These are phyloP conservation scores for Lichtheimia ramosa DNA, from an alignment of 371 early-diverging fungal species.

Conservation along the genomic window DNA sequence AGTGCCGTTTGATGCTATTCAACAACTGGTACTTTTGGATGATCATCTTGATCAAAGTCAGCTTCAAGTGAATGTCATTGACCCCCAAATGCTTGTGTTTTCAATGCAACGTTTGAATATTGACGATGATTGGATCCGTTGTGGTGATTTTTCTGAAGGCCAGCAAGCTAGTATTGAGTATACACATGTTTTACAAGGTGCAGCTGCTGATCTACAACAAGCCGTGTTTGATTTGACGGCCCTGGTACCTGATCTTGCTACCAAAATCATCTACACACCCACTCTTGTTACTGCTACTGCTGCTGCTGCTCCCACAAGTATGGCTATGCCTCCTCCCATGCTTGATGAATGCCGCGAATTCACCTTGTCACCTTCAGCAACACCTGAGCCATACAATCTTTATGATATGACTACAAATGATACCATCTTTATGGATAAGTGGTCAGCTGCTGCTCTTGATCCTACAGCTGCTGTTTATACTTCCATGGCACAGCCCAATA, in stretches of 20 bases:
- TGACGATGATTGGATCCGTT: constrained; percentile 35
- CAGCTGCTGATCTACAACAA: constrained; percentile 17
- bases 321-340: neutral
- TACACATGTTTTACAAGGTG: constrained; percentile 13
- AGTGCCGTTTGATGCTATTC: constrained; percentile 22
- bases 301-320: too few species aligned
- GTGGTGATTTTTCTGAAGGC: constrained; percentile 43
- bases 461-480: neutral
- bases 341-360: constrained; percentile 12
- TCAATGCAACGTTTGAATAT: constrained; percentile 23
- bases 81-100: constrained; percentile 11
- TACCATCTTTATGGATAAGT: neutral
- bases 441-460: neutral
- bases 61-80: constrained; percentile 12
- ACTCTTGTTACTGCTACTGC: too few species aligned
- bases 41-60: constrained; percentile 5
- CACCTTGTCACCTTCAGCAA: constrained; percentile 14
- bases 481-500: neutral
- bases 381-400: constrained; percentile 9
- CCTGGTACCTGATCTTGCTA: constrained; percentile 24
- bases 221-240: constrained; percentile 27
- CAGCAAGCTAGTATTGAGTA: constrained; percentile 25
- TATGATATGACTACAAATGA: neutral
- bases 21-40: constrained; percentile 17
- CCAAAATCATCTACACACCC: constrained; percentile 18